phyloP scores from a whole-genome alignment of 495 filamentous ascomycete species.

The Hypoxylon crocopeplum region DNA sequence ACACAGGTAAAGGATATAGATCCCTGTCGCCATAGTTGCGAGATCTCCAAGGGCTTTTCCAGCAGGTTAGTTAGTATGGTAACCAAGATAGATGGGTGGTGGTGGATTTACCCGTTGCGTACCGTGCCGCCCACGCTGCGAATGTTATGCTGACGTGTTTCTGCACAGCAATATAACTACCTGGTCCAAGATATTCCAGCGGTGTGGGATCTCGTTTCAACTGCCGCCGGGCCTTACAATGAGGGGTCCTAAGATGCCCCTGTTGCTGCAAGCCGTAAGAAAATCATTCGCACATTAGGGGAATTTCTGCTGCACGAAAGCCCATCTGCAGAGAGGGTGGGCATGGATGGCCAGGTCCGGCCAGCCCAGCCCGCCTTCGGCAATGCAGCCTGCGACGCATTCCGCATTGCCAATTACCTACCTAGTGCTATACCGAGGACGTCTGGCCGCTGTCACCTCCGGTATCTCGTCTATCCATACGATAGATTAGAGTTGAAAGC shows the following conservation, averaged over 20 bases:
- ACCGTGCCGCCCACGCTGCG: constrained; percentile 26
- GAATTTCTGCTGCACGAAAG: constrained; percentile 37
- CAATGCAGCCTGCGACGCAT: constrained; percentile 35
- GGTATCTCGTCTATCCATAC: too few relatives aligned
- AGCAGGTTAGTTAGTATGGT: constrained; percentile 7
- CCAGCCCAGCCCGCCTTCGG: constrained; percentile 21
- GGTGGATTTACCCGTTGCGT: constrained; percentile 32
- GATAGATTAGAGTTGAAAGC: constrained; percentile 27
- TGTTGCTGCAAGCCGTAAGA: constrained; percentile 26
- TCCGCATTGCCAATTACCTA: constrained; percentile 23
- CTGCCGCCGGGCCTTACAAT: constrained; percentile 35
- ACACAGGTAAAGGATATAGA: constrained; percentile 16
- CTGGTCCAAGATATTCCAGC: constrained; percentile 31
- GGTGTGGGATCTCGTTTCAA: constrained; percentile 41
- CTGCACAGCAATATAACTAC: constrained; percentile 25
- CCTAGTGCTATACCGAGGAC: too few relatives aligned
- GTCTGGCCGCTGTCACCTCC: too few relatives aligned
- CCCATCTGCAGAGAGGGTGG: constrained; percentile 18
- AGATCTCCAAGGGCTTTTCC: constrained; percentile 29
- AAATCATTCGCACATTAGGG: constrained; percentile 28
- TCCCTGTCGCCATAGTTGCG: constrained; percentile 21
- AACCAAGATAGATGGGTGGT: constrained; percentile 15
- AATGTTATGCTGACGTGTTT: constrained; percentile 35
- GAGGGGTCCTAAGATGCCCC: constrained; percentile 27
- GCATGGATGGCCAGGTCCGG: constrained; percentile 36